Base-by-base conservation (phyloP, 176 grass and related monocot species). In the Lolium rigidum region DNA sequence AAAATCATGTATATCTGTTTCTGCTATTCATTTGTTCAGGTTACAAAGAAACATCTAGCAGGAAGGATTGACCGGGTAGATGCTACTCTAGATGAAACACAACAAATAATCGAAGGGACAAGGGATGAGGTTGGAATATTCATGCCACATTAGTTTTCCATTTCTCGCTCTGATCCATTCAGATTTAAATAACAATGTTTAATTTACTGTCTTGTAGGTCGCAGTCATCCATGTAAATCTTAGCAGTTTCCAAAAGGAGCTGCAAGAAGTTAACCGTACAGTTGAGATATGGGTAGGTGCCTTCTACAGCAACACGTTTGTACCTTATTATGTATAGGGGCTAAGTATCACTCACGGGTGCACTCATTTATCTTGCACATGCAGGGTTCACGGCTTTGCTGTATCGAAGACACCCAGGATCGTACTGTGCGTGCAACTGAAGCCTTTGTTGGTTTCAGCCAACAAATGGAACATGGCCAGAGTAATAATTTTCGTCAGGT, bases 61-160 rank as follows among this genome's bases (percentile, higher is more conserved):
- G 89, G 91, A 57, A 90, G 91, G 80, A 95, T 98, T 57, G 93
- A 95, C 73, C 91, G 77, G 44, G 93, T 95, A 25, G 89, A 90
- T 82, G 52, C 55, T 82, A 90, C 18, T 77, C 78, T 98, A 44
- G 95, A 93, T 54, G 95, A 98, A 85, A 93, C 85, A 16, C 90
- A 93, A 60, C 60, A 95, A 48, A 90, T 98, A n/a, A 90, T 88
- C 13, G 85, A 89, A 86, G 87, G 89, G 31, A 98, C 95, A 65
- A 89, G 83, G 82, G 86, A 85, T 50, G 89, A 98, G 95, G 95
- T 93, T 86, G 49, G 75, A 49, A 80, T 18, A 50, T 20, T 60
- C 47, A 25, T 81, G 21, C n/a, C 0, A 1, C 62, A 47, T 10
- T 50, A 49, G 0, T 9, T 24, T 38, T 0, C 2, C 3, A 37